Evolutionary conservation across 2,329 filamentous ascomycete species (phyloP), one percentile per base, ranked within the genome.

Genomic region (Calonectria pseudoturangicola): DNA sequence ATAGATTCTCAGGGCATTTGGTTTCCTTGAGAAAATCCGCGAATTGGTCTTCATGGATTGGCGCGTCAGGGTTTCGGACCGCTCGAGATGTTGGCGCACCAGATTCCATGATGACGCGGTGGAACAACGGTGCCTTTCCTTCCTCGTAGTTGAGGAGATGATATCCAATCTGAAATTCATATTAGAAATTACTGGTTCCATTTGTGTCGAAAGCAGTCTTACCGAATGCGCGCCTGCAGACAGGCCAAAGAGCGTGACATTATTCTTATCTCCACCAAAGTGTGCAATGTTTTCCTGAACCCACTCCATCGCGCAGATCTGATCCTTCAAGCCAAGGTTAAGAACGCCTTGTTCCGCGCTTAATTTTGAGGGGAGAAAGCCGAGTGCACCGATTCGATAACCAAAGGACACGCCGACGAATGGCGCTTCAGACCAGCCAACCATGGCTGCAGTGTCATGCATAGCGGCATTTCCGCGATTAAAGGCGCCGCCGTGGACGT

Each of bases 371-470:
- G 1, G 75, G n/a, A 93, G 78, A 79, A 94, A 93, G 0, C 92
- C 92, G 77, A 92, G 86, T 4, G 88, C 88, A 10, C 88, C 87
- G 47, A 92, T 85, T 10, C 90, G 86, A 78, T 91, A 87, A 75
- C 86, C 86, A 77, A 89, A 86, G 41, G 84, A 86, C 1, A 89
- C 84, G 5, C 82, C 87, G 48, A 91, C 85, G 62, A 93, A 84
- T 0, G 88, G 87, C 21, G 70, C 70, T 16, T 84, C 81, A 0
- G 88, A 82, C 83, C 89, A 92, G 2, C 88, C 87, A 6, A 92
- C 88, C 84, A 94, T 91, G 16, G 89, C 90, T 0, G 88, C 88
- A 68, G 93, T 91, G 78, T 93, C 88, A 70, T 92, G 87, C 84
- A 89, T 88, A 45, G 83, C 79, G 54, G 89, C 86, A 70, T 82